These are phyloP conservation scores for Samsoniella hepiali DNA, from an alignment of 2,329 filamentous ascomycete species.

Conservation along the genomic window DNA sequence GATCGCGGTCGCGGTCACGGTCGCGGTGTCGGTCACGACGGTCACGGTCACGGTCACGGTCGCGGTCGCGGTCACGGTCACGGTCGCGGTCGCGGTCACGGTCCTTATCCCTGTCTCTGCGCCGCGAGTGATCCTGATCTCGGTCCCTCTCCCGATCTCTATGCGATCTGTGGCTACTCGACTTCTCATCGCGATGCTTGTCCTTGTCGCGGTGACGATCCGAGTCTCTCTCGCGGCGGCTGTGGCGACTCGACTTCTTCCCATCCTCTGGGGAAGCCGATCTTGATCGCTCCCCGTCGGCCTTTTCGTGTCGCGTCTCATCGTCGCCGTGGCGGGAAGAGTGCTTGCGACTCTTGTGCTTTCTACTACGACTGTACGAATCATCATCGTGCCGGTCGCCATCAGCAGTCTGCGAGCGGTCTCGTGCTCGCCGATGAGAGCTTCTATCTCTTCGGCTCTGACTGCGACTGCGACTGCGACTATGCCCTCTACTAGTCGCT, in stretches of 20 bases:
- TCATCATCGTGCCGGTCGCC: conserved; percentile 47
- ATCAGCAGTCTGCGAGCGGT: conserved; percentile 51
- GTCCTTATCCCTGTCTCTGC: conserved; percentile 27
- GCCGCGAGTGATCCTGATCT: conserved; percentile 29
- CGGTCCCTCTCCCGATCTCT: conserved; percentile 39
- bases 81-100: conserved; percentile 33
- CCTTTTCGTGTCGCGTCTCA: conserved; percentile 38
- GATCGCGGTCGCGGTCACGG: conserved; percentile 32
- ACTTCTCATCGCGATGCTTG: conserved; percentile 44
- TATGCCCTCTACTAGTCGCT: conserved; percentile 31
- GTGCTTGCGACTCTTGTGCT: conserved; percentile 43
- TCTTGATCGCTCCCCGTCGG: conserved; percentile 54
- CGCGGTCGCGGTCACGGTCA: conserved; percentile 24
- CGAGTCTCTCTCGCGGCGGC: conserved; percentile 54
- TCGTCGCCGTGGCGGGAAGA: conserved; percentile 44
- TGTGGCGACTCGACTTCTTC: conserved; percentile 56
- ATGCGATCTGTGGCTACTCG: conserved; percentile 39
- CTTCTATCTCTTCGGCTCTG: conserved; percentile 40
- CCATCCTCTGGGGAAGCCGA: conserved; percentile 62
- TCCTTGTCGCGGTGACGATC: conserved; percentile 44
- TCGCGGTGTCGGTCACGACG: conserved; percentile 25
- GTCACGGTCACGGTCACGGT: conserved; percentile 25
- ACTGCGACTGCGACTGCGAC: conserved; percentile 29
- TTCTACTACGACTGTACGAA: conserved; percentile 46
- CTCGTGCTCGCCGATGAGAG: conserved; percentile 49